Conservation (phyloP, 257 asterid genomes). For the Fraxinus excelsior region DNA sequence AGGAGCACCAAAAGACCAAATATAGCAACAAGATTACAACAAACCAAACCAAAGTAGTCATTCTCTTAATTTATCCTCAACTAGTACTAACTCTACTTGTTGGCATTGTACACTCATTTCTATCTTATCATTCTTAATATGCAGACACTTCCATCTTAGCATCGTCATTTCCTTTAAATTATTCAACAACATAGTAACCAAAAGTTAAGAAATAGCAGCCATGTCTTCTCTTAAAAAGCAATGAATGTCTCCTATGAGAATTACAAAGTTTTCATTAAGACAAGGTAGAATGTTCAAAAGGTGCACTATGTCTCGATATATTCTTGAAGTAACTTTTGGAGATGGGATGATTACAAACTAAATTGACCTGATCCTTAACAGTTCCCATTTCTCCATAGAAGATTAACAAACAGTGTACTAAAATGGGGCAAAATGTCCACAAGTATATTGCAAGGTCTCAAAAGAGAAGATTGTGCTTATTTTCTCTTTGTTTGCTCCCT, state of each 20-base stretch:
- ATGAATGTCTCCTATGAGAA: not conserved
- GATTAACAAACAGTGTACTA: not conserved
- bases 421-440: not conserved
- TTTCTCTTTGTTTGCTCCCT: not conserved
- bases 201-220: not conserved
- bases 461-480: not conserved
- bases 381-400: not conserved
- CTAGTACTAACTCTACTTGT: not conserved
- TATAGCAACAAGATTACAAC: not conserved
- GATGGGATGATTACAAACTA: not conserved
- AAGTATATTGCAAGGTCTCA: not conserved
- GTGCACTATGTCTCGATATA: not conserved
- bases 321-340: not conserved
- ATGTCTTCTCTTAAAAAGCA: too few relatives aligned
- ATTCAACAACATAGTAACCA: not conserved
- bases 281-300: not conserved
- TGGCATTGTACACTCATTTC: not conserved
- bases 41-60: not conserved
- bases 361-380: not conserved
- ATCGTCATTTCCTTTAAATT: not conserved
- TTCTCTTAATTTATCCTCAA: not conserved
- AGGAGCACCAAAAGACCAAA: too few relatives aligned
- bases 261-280: not conserved
- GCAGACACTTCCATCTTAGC: not conserved
- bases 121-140: too few relatives aligned